phyloP scores from a whole-genome alignment of 2,329 filamentous ascomycete species.

The Nemania diffusa region DNA sequence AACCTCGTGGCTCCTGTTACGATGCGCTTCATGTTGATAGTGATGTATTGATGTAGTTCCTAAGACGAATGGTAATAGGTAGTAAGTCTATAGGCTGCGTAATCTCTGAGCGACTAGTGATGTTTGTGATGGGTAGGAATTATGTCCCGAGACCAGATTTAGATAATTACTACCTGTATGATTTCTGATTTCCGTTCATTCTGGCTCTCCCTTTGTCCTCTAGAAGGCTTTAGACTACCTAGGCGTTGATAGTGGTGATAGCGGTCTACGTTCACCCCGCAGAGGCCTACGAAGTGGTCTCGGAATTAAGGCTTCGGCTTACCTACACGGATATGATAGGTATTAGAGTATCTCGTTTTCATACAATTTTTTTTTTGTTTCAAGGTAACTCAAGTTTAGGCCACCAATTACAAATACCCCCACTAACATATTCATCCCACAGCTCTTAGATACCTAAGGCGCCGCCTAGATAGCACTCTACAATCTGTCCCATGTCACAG shows the following conservation, averaged over 20 bases:
- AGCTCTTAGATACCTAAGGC: too few species aligned
- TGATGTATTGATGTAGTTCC: neutral
- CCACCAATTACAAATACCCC: too few species aligned
- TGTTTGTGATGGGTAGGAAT: neutral
- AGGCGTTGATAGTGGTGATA: neutral
- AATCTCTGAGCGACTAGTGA: neutral
- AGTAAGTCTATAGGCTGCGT: neutral
- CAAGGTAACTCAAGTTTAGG: too few species aligned
- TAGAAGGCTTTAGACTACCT: neutral
- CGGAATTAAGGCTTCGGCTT: neutral
- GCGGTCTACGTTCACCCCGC: neutral
- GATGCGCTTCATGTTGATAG: conserved; percentile 33
- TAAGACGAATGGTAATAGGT: neutral
- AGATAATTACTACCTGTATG: too few species aligned
- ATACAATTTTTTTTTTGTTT: too few species aligned
- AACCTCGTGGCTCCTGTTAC: conserved; percentile 68
- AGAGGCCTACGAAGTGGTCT: neutral
- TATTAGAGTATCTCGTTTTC: too few species aligned
- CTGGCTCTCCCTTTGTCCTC: neutral
- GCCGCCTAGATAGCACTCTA: too few species aligned
- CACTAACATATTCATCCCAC: too few species aligned
- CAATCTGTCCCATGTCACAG: too few species aligned
- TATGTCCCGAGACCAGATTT: neutral
- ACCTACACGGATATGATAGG: too few species aligned
- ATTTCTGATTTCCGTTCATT: neutral